These are phyloP conservation scores for Protomyces inundatus DNA, from an alignment of 1,139 yeast species.

Conservation along the genomic window DNA sequence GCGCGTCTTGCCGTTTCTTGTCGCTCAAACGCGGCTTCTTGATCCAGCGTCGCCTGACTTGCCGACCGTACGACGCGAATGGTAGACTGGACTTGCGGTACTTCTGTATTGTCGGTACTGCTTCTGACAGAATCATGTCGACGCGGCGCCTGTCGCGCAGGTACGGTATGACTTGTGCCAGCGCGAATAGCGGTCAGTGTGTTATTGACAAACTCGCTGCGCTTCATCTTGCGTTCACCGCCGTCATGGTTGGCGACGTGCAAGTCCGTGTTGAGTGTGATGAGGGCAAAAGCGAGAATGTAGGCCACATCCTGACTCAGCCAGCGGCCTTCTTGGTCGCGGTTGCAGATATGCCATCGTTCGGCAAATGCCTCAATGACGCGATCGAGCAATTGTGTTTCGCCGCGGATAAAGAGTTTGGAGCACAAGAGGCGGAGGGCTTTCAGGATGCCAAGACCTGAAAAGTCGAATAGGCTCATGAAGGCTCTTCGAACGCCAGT, in stretches of 20 bases:
- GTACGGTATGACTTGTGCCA: background rate
- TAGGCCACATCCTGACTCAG: constrained; percentile 52
- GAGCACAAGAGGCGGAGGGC: constrained; percentile 61
- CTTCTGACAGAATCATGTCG: background rate
- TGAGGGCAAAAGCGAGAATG: constrained; percentile 65
- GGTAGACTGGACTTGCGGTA: background rate
- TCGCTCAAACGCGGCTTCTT: background rate
- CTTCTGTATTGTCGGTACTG: background rate
- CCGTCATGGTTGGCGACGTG: constrained; percentile 37
- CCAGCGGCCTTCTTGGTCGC: background rate
- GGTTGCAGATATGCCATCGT: constrained; percentile 48
- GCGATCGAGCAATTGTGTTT: constrained; percentile 75
- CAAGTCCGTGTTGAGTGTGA: constrained; percentile 55
- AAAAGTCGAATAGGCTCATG: constrained; percentile 39
- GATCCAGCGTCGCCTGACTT: background rate
- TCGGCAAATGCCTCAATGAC: constrained; percentile 64
- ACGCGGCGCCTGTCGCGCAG: background rate
- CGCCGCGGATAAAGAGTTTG: constrained; percentile 68
- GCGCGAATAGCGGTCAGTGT: constrained; percentile 29
- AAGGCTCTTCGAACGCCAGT: constrained; percentile 34
- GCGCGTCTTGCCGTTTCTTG: background rate
- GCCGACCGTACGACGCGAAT: background rate
- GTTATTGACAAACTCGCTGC: constrained; percentile 36
- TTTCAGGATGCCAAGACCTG: constrained; percentile 39
- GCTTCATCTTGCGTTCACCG: constrained; percentile 39